These are phyloP conservation scores for Chaetomium tenue DNA, from an alignment of 495 filamentous ascomycete species.

Conservation along the genomic window DNA sequence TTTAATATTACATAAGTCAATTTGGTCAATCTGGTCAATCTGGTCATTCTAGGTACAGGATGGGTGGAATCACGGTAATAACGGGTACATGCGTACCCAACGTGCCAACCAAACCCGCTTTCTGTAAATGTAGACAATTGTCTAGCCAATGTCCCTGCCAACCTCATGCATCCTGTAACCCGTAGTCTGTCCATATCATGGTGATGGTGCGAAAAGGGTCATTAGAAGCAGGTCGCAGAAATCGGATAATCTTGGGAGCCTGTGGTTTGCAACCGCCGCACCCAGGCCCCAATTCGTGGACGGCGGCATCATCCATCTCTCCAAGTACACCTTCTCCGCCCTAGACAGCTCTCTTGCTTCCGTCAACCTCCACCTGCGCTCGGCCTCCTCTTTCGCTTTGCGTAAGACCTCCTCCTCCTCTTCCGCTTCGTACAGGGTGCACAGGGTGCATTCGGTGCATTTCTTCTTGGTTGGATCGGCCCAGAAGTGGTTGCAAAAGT, in stretches of 20 bases:
- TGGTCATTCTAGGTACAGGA: too few relatives aligned
- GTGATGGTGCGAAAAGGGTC: conserved; percentile 36
- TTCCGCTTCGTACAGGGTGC: conserved; percentile 85
- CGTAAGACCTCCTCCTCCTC: conserved; percentile 76
- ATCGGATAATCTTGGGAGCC: conserved; percentile 43
- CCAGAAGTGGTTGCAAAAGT: conserved; percentile 97
- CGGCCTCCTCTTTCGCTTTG: conserved; percentile 74
- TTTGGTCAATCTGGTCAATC: too few relatives aligned
- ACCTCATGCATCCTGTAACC: not conserved
- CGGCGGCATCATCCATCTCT: conserved; percentile 39
- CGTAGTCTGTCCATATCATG: conserved; percentile 22
- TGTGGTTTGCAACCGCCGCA: conserved; percentile 31
- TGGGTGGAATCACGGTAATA: too few relatives aligned
- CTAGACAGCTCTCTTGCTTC: conserved; percentile 55
- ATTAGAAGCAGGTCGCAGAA: conserved; percentile 49
- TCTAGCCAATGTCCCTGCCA: not conserved
- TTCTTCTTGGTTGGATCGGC: conserved; percentile 61
- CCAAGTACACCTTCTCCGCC: conserved; percentile 49
- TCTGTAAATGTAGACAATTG: conserved; percentile 3
- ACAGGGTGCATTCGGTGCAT: conserved; percentile 78
- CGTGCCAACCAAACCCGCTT: too few relatives aligned
- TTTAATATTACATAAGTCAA: conserved; percentile 23
- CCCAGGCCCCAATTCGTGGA: conserved; percentile 30
- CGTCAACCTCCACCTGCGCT: conserved; percentile 72
- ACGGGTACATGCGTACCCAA: too few relatives aligned